A percentile compares a stretch with the other conserved stretches of the same genome.
Conservation (phyloP, 306 rosid species). For the Ochetophila trinervis region DNA sequence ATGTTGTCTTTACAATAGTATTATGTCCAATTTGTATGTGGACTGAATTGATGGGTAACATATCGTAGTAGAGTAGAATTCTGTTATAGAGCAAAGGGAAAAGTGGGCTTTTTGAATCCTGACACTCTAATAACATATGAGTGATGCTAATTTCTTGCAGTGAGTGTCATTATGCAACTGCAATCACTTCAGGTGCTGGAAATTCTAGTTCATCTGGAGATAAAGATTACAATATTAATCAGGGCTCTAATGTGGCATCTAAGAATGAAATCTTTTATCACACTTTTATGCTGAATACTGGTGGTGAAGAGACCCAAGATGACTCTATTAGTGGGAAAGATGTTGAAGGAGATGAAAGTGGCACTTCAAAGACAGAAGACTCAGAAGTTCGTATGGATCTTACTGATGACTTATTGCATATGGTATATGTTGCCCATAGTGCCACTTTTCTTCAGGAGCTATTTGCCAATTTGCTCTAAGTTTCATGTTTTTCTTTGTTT, state of each 20-base stretch:
- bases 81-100: background rate
- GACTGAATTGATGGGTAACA: background rate
- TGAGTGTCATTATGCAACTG: slow-evolving; percentile 42
- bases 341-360: slow-evolving; percentile 42
- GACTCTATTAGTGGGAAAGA: slow-evolving; percentile 46
- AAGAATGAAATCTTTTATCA: slow-evolving; percentile 42
- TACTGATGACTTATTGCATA: slow-evolving; percentile 90
- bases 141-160: slow-evolving; percentile 42
- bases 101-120: background rate
- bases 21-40: background rate
- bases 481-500: slow-evolving; percentile 6
- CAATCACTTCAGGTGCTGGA: slow-evolving; percentile 48
- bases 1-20: background rate
- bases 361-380: slow-evolving; percentile 49
- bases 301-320: slow-evolving; percentile 34
- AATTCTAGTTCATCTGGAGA: slow-evolving; percentile 45
- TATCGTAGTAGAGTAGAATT: background rate
- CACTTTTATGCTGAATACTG: slow-evolving; percentile 35
- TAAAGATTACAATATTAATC: slow-evolving; percentile 37
- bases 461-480: background rate
- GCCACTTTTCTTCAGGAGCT: background rate
- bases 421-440: slow-evolving; percentile 45
- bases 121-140: slow-evolving; percentile 12
- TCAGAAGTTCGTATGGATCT: slow-evolving; percentile 88
- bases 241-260: slow-evolving; percentile 32